These are phyloP conservation scores for Cardiosporidium cionae DNA, from an alignment of 169 alveolate species.

Conservation along the genomic window DNA sequence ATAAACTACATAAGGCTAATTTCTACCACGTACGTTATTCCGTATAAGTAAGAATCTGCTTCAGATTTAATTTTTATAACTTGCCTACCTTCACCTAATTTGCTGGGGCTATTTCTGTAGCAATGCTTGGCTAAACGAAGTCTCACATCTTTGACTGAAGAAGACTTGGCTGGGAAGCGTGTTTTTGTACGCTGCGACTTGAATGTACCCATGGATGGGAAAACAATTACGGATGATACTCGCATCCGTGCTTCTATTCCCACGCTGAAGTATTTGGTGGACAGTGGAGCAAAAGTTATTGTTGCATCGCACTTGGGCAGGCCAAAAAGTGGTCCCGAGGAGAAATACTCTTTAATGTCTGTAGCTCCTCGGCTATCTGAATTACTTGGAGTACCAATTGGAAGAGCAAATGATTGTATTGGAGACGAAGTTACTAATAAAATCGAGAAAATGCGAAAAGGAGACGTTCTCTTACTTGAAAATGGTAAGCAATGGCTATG, in stretches of 20 bases:
- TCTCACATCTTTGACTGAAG: too few relatives aligned
- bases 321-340: conserved; percentile 86
- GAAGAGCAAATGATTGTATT: conserved; percentile 85
- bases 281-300: conserved; percentile 76
- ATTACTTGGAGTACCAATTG: conserved; percentile 68
- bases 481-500: too few relatives aligned
- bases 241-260: conserved; percentile 88
- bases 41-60: too few relatives aligned
- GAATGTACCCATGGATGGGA: conserved; percentile 92
- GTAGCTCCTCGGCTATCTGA: conserved; percentile 80
- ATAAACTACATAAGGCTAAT: too few relatives aligned
- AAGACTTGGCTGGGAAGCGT: conserved; percentile 83
- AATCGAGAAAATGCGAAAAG: conserved; percentile 69
- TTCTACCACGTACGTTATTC: too few relatives aligned
- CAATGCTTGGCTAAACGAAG: too few relatives aligned
- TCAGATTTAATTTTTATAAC: too few relatives aligned
- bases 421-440: conserved; percentile 82
- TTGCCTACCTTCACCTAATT: too few relatives aligned
- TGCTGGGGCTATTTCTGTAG: too few relatives aligned
- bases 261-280: conserved; percentile 79
- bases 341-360: conserved; percentile 79
- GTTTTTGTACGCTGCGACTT: conserved; percentile 93
- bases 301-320: conserved; percentile 94
- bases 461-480: conserved; percentile 84
- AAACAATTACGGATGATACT: conserved; percentile 80